Percentiles rank a stretch among this genome's conserved stretches.
These are phyloP conservation scores for Umbelopsis sp. DNA, from an alignment of 192 early-diverging fungal genomes.

Conservation along the genomic window DNA sequence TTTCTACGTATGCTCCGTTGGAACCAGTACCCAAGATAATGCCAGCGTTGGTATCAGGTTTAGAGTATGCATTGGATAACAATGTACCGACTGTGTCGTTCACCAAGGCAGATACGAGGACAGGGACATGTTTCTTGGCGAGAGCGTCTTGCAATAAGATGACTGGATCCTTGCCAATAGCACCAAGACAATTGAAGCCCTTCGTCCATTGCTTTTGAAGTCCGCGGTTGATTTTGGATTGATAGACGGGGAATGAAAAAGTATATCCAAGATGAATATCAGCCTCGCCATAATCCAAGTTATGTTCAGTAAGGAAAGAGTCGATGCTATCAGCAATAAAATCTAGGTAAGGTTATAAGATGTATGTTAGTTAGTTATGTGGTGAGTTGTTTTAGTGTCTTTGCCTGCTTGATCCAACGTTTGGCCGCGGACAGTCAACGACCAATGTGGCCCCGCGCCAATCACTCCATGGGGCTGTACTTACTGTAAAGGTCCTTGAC, in stretches of 20 bases:
- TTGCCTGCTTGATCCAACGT: too few relatives aligned
- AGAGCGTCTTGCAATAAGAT: slow-evolving; percentile 80
- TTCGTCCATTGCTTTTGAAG: slow-evolving; percentile 81
- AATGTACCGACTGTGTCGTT: slow-evolving; percentile 98
- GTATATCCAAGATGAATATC: slow-evolving; percentile 79
- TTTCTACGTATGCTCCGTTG: slow-evolving; percentile 94
- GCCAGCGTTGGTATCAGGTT: slow-evolving; percentile 81
- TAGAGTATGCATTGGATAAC: slow-evolving; percentile 82
- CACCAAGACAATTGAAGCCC: slow-evolving; percentile 79
- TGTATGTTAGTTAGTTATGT: too few relatives aligned
- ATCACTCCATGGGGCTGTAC: neutral
- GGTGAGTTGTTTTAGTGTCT: too few relatives aligned
- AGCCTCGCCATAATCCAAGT: slow-evolving; percentile 24
- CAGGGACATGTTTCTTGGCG: slow-evolving; percentile 69
- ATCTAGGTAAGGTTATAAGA: slow-evolving; percentile 41
- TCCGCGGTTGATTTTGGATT: slow-evolving; percentile 74
- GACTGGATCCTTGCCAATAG: slow-evolving; percentile 85
- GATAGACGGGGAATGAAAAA: slow-evolving; percentile 95
- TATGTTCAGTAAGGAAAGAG: slow-evolving; percentile 62
- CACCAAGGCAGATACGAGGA: slow-evolving; percentile 85
- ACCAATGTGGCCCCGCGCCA: neutral
- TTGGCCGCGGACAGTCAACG: too few relatives aligned
- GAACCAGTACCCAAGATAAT: slow-evolving; percentile 96
- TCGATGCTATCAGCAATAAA: slow-evolving; percentile 90
- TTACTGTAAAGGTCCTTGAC: slow-evolving; percentile 52